Percentiles rank a stretch among this genome's conserved stretches.
Conservation (phyloP, 2,329 filamentous ascomycete species). For the Penicillium frequentans region DNA sequence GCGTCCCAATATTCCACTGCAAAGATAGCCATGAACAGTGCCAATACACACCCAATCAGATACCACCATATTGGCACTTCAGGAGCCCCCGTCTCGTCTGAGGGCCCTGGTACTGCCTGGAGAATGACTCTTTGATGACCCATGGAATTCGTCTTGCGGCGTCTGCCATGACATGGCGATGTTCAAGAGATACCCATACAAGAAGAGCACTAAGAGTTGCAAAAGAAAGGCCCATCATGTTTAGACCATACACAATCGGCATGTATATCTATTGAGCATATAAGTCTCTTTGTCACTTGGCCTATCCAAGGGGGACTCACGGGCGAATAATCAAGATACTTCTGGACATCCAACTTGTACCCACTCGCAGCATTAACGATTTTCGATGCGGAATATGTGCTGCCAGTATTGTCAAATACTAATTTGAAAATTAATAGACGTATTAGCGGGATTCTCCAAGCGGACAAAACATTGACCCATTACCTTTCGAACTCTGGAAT, state of each 20-base stretch:
- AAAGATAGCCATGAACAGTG: no score
- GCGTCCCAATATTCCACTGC: no score
- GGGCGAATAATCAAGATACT: constrained; percentile 65
- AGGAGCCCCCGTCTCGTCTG: no score
- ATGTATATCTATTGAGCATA: constrained; percentile 21
- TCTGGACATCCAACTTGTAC: constrained; percentile 60
- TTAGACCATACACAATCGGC: constrained; percentile 28
- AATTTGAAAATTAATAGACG: constrained; percentile 6
- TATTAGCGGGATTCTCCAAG: background rate
- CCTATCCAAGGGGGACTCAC: constrained; percentile 31
- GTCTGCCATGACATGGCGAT: background rate
- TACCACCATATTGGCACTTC: no score
- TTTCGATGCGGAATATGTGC: constrained; percentile 60
- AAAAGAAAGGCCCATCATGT: constrained; percentile 59
- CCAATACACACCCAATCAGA: no score
- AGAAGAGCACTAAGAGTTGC: constrained; percentile 59
- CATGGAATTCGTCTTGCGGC: no score
- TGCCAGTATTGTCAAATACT: constrained; percentile 69
- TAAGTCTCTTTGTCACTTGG: no score
- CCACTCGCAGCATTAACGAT: constrained; percentile 56
- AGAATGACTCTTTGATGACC: no score
- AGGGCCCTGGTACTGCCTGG: no score
- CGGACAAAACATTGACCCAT: background rate
- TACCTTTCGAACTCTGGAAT: constrained; percentile 28
- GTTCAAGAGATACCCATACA: constrained; percentile 27